A percentile compares a stretch with the other conserved stretches of the same genome.
Evolutionary conservation across 192 early-diverging fungal genomes (phyloP).

Genomic region (Linnemannia exigua): DNA sequence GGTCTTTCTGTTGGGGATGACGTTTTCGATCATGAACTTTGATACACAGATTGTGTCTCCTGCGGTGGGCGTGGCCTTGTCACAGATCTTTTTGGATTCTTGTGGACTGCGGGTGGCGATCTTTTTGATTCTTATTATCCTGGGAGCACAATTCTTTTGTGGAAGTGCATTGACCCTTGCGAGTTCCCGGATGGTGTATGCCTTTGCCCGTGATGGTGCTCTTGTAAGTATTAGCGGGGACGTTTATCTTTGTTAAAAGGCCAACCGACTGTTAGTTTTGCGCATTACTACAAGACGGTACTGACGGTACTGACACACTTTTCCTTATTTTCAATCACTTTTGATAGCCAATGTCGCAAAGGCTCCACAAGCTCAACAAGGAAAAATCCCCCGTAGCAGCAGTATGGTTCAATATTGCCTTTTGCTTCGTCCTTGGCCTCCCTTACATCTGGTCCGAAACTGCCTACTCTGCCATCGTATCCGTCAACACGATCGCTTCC

Average conservation of each 20-base stretch:
- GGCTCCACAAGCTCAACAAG: slow-evolving; percentile 56
- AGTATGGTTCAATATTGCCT: slow-evolving; percentile 61
- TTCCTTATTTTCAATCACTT: background rate
- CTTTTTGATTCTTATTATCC: slow-evolving; percentile 59
- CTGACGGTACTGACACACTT: background rate
- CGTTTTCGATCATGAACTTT: slow-evolving; percentile 53
- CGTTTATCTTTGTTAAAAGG: too few relatives aligned
- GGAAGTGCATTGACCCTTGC: slow-evolving; percentile 59
- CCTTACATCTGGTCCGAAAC: slow-evolving; percentile 61
- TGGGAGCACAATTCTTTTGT: slow-evolving; percentile 59
- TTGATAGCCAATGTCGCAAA: slow-evolving; percentile 52
- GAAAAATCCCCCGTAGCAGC: slow-evolving; percentile 59
- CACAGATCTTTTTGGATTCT: slow-evolving; percentile 59
- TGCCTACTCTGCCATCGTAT: slow-evolving; percentile 63
- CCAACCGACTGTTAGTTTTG: background rate
- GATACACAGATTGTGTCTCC: slow-evolving; percentile 54
- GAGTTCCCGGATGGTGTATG: slow-evolving; percentile 66
- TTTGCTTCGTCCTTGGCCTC: slow-evolving; percentile 60
- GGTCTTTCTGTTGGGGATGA: slow-evolving; percentile 57
- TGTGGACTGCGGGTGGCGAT: slow-evolving; percentile 58
- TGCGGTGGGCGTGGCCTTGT: slow-evolving; percentile 48
- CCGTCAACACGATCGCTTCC: slow-evolving; percentile 65
- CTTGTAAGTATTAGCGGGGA: too few relatives aligned
- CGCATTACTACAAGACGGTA: background rate
- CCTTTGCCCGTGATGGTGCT: slow-evolving; percentile 67